Evolutionary conservation across 2,329 filamentous ascomycete species (phyloP).

Genomic region (Arachnomyces sp.): DNA sequence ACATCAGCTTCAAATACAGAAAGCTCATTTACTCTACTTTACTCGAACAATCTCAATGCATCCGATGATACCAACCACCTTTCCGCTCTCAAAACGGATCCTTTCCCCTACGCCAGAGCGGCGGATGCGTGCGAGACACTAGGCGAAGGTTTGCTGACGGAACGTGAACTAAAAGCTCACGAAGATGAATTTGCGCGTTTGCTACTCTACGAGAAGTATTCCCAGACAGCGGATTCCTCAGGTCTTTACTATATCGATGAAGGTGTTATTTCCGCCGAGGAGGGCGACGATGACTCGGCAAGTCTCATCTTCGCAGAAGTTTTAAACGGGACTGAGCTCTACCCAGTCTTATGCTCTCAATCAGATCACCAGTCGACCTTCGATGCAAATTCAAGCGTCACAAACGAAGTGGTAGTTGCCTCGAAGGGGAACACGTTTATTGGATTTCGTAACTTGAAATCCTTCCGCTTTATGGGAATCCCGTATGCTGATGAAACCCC

Average conservation of each 20-base stretch:
- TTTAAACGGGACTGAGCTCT: conserved; percentile 19
- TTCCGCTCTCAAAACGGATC: conserved; percentile 44
- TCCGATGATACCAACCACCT: conserved; percentile 48
- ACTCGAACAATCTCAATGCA: conserved; percentile 49
- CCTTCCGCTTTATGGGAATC: conserved; percentile 42
- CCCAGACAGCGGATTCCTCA: conserved; percentile 27
- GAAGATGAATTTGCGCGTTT: conserved; percentile 39
- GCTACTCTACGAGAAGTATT: conserved; percentile 41
- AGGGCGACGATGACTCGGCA: conserved; percentile 22
- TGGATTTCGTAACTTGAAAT: conserved; percentile 49
- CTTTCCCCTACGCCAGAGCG: conserved; percentile 31
- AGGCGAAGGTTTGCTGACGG: conserved; percentile 42
- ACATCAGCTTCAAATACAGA: conserved; percentile 22
- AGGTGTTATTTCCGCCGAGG: conserved; percentile 31
- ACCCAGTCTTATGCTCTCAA: conserved; percentile 48
- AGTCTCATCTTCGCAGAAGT: conserved; percentile 19
- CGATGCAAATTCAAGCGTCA: conserved; percentile 13
- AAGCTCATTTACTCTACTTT: conserved; percentile 44
- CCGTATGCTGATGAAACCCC: conserved; percentile 36
- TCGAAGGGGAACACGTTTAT: conserved; percentile 40
- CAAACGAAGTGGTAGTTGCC: conserved; percentile 34
- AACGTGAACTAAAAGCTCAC: conserved; percentile 35
- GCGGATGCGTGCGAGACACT: conserved; percentile 39
- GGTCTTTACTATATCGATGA: conserved; percentile 38
- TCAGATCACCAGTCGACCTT: conserved; percentile 30